phyloP scores from a whole-genome alignment of 2,329 filamentous ascomycete species.

The Scytalidium lignicola region DNA sequence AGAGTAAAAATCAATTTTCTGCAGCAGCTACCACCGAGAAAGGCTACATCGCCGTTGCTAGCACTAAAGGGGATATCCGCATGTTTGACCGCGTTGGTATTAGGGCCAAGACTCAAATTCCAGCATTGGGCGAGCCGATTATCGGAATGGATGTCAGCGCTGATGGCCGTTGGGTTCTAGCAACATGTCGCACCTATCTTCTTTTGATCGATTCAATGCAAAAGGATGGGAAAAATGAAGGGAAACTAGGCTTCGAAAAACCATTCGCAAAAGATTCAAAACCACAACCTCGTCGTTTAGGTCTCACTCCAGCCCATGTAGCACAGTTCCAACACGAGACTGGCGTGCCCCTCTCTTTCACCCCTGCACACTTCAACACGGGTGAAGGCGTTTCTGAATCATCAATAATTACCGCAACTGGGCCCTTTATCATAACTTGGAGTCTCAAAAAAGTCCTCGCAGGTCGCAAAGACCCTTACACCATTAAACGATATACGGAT shows the following conservation, averaged over 20 bases:
- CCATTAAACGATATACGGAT: slow-evolving; percentile 92
- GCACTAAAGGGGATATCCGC: slow-evolving; percentile 95
- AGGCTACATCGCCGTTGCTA: slow-evolving; percentile 93
- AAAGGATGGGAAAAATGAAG: slow-evolving; percentile 90
- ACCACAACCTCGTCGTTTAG: slow-evolving; percentile 85
- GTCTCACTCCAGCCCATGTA: slow-evolving; percentile 83
- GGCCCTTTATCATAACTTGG: slow-evolving; percentile 96
- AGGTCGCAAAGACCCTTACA: slow-evolving; percentile 82
- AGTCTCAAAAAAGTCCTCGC: slow-evolving; percentile 82
- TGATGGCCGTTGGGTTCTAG: slow-evolving; percentile 92
- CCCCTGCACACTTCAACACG: slow-evolving; percentile 88
- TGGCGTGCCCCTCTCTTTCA: slow-evolving; percentile 79
- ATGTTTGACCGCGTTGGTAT: slow-evolving; percentile 95
- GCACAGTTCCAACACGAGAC: slow-evolving; percentile 98
- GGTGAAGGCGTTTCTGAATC: slow-evolving; percentile 78
- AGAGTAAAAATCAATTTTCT: slow-evolving; percentile 95
- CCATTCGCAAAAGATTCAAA: slow-evolving; percentile 89
- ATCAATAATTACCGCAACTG: slow-evolving; percentile 93
- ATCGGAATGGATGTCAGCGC: slow-evolving; percentile 93
- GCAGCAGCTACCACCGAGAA: slow-evolving; percentile 91
- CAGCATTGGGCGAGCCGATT: slow-evolving; percentile 90
- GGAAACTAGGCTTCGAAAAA: slow-evolving; percentile 96
- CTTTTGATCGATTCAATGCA: slow-evolving; percentile 89
- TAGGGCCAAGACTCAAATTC: slow-evolving; percentile 95
- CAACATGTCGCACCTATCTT: slow-evolving; percentile 89